Evolutionary conservation across 805 yeast genomes (phyloP), one percentile per base, ranked within the genome.

Genomic region (Hanseniaspora occidentalis): DNA sequence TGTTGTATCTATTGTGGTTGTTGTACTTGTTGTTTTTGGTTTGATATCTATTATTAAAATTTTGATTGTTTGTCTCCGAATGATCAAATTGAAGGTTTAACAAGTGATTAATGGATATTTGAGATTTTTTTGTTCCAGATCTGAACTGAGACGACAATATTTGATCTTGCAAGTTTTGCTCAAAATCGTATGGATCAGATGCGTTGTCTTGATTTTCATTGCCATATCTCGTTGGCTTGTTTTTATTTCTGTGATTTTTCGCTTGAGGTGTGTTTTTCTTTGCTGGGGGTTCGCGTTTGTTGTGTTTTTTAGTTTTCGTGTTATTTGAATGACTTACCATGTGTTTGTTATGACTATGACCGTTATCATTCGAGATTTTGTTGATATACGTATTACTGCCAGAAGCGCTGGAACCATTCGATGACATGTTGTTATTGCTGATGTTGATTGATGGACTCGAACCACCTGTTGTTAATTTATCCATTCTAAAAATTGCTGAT

Each of bases 61-160:
- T 35, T 7, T 7, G 7, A 23, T 23, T 23, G 10, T 23, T 23
- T 23, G 9, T 23, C 7, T 23, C 25, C 42, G 65, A 52, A 42
- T 66, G 68, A 6, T 75, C 72, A 16, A 70, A 53, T 31, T 67
- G 65, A 49, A 76, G 79, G 36, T 78, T 80, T 36, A 82, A 55
- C 41, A 82, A 61, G 58, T 82, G 88, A 48, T 79, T 77, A 41
- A 81, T 75, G 17, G 72, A 70, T 24, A 70, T 61, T 46, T 62
- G 69, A 20, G 68, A 69, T 49, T 65, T 65, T 38, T 65, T 56
- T 21, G 64, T 66, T 42, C 53, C 58, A 10, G 62, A 44, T 39
- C 56, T 60, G 35, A 54, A 54, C 16, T 53, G 50, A 36, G 61
- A 62, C 38, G 47, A 45, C 4, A 49, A 43, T 11, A 60, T 41